These are phyloP conservation scores for Nakazawaea peltata DNA, from an alignment of 805 yeast genomes.

Conservation along the genomic window DNA sequence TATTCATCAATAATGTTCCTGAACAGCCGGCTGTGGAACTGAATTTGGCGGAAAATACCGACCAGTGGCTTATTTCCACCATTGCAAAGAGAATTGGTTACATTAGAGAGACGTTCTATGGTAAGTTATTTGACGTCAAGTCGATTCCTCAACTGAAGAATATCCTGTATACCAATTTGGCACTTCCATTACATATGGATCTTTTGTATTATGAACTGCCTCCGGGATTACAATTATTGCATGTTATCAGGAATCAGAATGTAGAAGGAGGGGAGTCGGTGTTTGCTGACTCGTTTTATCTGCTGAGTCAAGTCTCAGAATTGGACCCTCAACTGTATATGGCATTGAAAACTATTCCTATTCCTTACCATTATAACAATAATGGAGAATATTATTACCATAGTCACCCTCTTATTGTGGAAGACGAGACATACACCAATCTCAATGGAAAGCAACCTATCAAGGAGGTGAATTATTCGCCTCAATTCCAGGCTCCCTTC, in stretches of 20 bases:
- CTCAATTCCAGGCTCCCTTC: constrained; percentile 78
- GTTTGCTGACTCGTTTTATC: constrained; percentile 64
- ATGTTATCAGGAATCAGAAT: constrained; percentile 46
- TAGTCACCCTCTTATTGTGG: constrained; percentile 55
- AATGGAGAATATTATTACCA: constrained; percentile 55
- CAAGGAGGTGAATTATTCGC: constrained; percentile 63
- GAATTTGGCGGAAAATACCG: constrained; percentile 20
- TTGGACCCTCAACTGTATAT: constrained; percentile 54
- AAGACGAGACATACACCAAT: constrained; percentile 29
- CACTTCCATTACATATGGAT: constrained; percentile 73
- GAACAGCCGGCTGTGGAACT: constrained; percentile 24
- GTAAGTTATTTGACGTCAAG: constrained; percentile 61
- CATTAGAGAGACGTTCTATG: constrained; percentile 64
- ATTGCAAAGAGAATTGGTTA: constrained; percentile 49
- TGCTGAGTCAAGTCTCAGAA: constrained; percentile 47
- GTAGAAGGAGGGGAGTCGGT: constrained; percentile 62
- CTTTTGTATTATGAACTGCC: constrained; percentile 71
- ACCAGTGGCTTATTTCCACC: constrained; percentile 27
- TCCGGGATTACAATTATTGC: constrained; percentile 70
- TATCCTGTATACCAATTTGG: constrained; percentile 59
- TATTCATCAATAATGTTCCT: constrained; percentile 48
- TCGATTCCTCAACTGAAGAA: constrained; percentile 47
- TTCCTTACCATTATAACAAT: constrained; percentile 61
- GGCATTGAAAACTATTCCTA: constrained; percentile 54
- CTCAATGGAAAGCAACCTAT: constrained; percentile 24